phyloP scores from a whole-genome alignment of 2,329 filamentous ascomycete species.

The Aureobasidium namibiae region DNA sequence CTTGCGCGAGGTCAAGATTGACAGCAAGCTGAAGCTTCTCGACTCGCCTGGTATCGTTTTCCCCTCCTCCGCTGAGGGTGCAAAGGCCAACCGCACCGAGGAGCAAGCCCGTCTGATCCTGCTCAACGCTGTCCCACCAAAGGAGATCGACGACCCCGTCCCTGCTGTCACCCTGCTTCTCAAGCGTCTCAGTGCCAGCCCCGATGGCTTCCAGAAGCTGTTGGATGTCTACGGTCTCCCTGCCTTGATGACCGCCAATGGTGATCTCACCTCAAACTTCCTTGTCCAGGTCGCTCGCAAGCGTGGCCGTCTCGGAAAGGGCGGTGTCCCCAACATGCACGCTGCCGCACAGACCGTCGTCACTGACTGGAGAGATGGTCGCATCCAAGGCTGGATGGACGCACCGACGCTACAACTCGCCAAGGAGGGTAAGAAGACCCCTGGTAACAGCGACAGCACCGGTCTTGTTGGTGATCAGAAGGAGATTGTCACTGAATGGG shows the following conservation, averaged over 20 bases:
- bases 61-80: constrained; percentile 51
- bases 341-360: constrained; percentile 88
- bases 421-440: constrained; percentile 4
- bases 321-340: constrained; percentile 80
- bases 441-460: constrained; percentile 6
- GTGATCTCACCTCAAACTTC: constrained; percentile 81
- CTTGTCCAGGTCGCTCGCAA: constrained; percentile 91
- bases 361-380: constrained; percentile 56
- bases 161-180: constrained; percentile 82
- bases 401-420: constrained; percentile 11
- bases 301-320: constrained; percentile 77
- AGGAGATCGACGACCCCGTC: constrained; percentile 87
- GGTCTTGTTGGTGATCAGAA: constrained; percentile 15
- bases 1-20: constrained; percentile 83
- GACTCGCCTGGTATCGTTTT: constrained; percentile 95
- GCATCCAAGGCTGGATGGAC: constrained; percentile 17
- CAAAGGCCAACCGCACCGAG: constrained; percentile 41
- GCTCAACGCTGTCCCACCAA: constrained; percentile 84
- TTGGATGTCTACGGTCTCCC: constrained; percentile 78
- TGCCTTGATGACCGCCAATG: constrained; percentile 59
- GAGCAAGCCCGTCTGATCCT: constrained; percentile 76
- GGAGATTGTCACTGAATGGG: constrained; percentile 16
- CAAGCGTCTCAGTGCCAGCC: constrained; percentile 64
- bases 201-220: constrained; percentile 69
- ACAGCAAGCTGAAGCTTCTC: constrained; percentile 86